Conservation (phyloP, 352 stramenopile genomes). For the Peronospora tabacina region DNA sequence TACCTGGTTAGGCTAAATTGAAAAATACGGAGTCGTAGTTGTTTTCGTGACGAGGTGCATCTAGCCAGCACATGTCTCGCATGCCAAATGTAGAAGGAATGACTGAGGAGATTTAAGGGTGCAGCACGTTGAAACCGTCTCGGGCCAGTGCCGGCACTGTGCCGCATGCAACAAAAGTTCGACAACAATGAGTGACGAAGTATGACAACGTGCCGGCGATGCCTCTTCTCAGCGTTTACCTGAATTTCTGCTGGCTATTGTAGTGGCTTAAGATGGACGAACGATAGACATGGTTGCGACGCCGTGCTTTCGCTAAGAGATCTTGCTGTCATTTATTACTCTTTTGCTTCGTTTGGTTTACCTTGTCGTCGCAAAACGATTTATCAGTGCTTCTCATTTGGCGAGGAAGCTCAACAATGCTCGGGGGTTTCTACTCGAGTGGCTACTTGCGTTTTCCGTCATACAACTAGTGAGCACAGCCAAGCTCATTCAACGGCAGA, state of each 20-base stretch:
- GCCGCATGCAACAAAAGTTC: not conserved
- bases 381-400: not conserved
- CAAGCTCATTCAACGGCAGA: not conserved
- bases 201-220: not conserved
- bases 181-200: not conserved
- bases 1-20: slow-evolving; percentile 14
- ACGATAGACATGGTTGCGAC: not conserved
- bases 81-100: slow-evolving; percentile 19
- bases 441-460: no score
- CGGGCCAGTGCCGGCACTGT: slow-evolving; percentile 9
- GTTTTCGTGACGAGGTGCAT: slow-evolving; percentile 3
- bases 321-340: not conserved
- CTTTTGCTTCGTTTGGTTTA: not conserved
- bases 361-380: not conserved
- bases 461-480: not conserved
- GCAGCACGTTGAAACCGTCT: slow-evolving; percentile 18
- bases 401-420: not conserved
- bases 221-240: not conserved
- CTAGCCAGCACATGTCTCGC: slow-evolving; percentile 3
- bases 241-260: not conserved
- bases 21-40: slow-evolving; percentile 14
- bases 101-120: slow-evolving; percentile 20
- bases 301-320: not conserved
- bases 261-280: not conserved
- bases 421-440: not conserved